Conservation (phyloP, 2,329 filamentous ascomycete genomes). For the Colletotrichum chlorophyti region DNA sequence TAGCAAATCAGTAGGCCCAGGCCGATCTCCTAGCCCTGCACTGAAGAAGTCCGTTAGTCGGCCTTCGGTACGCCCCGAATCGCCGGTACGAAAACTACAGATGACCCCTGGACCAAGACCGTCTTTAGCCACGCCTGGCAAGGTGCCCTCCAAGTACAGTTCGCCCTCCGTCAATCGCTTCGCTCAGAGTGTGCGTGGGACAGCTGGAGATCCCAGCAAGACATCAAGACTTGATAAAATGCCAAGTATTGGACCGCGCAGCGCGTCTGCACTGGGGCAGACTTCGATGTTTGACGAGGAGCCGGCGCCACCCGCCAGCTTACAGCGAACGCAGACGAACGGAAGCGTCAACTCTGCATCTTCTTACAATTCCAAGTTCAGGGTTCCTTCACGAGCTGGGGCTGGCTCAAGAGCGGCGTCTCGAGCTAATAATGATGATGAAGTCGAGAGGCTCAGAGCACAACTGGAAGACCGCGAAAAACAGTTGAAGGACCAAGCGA, state of each 20-base stretch:
- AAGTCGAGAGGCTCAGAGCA: slow-evolving; percentile 74
- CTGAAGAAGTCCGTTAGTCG: slow-evolving; percentile 68
- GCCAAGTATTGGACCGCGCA: slow-evolving; percentile 61
- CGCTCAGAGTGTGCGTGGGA: slow-evolving; percentile 68
- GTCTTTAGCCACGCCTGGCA: slow-evolving; percentile 61
- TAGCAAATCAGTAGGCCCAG: slow-evolving; percentile 83
- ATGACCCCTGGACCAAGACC: slow-evolving; percentile 66
- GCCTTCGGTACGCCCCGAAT: slow-evolving; percentile 87
- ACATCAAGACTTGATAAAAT: slow-evolving; percentile 55
- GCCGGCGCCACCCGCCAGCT: slow-evolving; percentile 59
- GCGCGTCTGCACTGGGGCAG: slow-evolving; percentile 64
- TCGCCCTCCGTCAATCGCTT: slow-evolving; percentile 69
- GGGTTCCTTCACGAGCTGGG: slow-evolving; percentile 59
- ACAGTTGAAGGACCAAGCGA: slow-evolving; percentile 87
- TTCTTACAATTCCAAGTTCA: slow-evolving; percentile 59
- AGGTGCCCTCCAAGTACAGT: slow-evolving; percentile 62
- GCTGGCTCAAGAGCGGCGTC: slow-evolving; percentile 34
- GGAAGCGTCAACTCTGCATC: slow-evolving; percentile 61
- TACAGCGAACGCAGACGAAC: slow-evolving; percentile 60
- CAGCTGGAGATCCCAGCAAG: slow-evolving; percentile 68
- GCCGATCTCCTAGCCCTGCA: slow-evolving; percentile 72
- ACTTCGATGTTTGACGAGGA: slow-evolving; percentile 59
- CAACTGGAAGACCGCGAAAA: slow-evolving; percentile 85
- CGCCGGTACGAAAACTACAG: slow-evolving; percentile 75
- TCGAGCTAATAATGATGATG: slow-evolving; percentile 66